Percentiles rank a stretch among this genome's conserved stretches.
Conservation (phyloP, 2,329 filamentous ascomycete species). For the Tympanopsis confertula region DNA sequence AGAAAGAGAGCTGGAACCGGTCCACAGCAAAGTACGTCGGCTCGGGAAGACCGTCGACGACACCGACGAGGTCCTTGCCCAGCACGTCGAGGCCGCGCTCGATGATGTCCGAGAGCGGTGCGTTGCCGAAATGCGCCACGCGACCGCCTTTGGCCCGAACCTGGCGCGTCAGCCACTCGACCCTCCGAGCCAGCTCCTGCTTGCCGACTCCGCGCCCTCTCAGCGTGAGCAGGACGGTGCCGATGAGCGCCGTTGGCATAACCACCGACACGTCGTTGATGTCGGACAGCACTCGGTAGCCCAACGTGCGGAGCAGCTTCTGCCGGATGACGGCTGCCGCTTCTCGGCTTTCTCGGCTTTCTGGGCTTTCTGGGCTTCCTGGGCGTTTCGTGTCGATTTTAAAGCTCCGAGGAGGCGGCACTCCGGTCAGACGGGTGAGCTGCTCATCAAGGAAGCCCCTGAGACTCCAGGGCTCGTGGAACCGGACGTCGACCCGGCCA, state of each 20-base stretch:
- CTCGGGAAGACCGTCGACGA: conserved; percentile 69
- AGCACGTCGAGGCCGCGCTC: conserved; percentile 85
- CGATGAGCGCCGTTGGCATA: conserved; percentile 94
- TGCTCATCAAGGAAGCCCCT: conserved; percentile 72
- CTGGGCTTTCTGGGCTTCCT: conserved; percentile 15
- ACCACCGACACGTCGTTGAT: conserved; percentile 95
- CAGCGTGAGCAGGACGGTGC: conserved; percentile 82
- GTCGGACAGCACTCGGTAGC: conserved; percentile 83
- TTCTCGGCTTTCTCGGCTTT: conserved; percentile 3
- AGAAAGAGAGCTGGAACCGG: conserved; percentile 92
- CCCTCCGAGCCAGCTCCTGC: conserved; percentile 69
- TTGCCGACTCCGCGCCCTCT: conserved; percentile 86
- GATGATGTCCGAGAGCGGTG: conserved; percentile 69
- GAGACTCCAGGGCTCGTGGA: conserved; percentile 92
- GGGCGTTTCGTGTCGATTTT: conserved; percentile 22
- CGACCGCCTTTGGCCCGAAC: conserved; percentile 78
- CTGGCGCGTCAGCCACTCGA: conserved; percentile 79
- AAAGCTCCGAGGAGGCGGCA: conserved; percentile 31
- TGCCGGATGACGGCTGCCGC: conserved; percentile 44
- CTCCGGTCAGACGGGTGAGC: conserved; percentile 39
- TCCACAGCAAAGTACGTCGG: conserved; percentile 92
- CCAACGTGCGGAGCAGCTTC: conserved; percentile 71
- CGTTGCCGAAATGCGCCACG: conserved; percentile 82
- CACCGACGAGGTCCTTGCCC: conserved; percentile 76
- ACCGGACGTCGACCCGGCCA: conserved; percentile 85